These are phyloP conservation scores for Candida piceae DNA, from an alignment of 805 yeast genomes.

Conservation along the genomic window DNA sequence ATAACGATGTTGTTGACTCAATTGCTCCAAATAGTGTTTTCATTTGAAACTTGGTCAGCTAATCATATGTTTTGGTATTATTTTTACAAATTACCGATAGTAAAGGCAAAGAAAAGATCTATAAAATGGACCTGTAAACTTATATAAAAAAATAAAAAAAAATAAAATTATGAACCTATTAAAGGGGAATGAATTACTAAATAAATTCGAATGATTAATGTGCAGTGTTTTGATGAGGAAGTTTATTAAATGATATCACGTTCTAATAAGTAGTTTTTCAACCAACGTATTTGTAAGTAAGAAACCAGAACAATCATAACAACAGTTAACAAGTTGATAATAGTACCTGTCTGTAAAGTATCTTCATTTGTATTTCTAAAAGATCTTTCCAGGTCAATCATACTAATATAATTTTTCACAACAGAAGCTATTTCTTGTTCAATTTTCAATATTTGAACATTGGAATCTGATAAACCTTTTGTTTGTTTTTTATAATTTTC, in stretches of 20 bases:
- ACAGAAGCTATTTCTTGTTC: slow-evolving; percentile 19
- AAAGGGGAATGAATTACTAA: too few relatives aligned
- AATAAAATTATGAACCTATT: too few relatives aligned
- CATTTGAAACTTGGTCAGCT: slow-evolving; percentile 20
- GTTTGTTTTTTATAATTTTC: slow-evolving; percentile 19
- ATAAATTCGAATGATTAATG: too few relatives aligned
- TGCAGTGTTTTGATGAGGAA: too few relatives aligned
- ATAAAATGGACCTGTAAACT: too few relatives aligned
- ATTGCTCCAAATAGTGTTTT: slow-evolving; percentile 33
- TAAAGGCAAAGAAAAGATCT: too few relatives aligned
- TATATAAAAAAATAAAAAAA: too few relatives aligned
- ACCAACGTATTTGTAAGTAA: slow-evolving; percentile 19
- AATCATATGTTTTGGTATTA: not conserved
- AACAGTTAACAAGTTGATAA: slow-evolving; percentile 10
- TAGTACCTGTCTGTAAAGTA: slow-evolving; percentile 15
- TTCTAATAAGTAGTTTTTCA: slow-evolving; percentile 17
- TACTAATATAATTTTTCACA: slow-evolving; percentile 8
- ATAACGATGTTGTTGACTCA: slow-evolving; percentile 32
- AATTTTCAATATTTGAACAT: slow-evolving; percentile 9
- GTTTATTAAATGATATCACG: slow-evolving; percentile 5
- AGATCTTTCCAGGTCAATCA: slow-evolving; percentile 16
- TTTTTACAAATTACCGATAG: not conserved
- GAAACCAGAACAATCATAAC: slow-evolving; percentile 14
- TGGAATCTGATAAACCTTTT: slow-evolving; percentile 8
- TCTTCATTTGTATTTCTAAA: slow-evolving; percentile 27